Conservation (phyloP, 805 yeast genomes). For the Ogataea naganishii region DNA sequence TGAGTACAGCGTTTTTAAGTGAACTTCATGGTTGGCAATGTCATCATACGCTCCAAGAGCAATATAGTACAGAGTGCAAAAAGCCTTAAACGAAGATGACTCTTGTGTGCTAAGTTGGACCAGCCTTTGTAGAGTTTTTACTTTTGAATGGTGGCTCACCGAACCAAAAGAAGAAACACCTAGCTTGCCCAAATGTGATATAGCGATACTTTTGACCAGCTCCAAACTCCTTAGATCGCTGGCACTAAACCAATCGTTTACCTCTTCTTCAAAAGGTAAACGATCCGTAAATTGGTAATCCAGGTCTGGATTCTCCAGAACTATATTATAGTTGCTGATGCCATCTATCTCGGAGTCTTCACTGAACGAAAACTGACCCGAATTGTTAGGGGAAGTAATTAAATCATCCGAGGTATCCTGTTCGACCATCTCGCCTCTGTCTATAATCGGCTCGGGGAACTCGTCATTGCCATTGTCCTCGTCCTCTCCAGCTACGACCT, state of each 20-base stretch:
- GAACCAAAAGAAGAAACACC: no score
- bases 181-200: no score
- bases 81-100: no score
- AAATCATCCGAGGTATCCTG: slow-evolving; percentile 21
- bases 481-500: slow-evolving; percentile 10
- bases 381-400: slow-evolving; percentile 20
- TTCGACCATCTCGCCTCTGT: slow-evolving; percentile 22
- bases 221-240: slow-evolving; percentile 20
- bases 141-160: no score
- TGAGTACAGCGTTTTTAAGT: no score
- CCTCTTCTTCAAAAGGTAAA: slow-evolving; percentile 28
- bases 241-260: slow-evolving; percentile 28
- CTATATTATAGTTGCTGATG: slow-evolving; percentile 22
- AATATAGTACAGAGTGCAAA: no score
- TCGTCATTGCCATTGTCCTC: slow-evolving; percentile 12
- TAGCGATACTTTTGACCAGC: no score
- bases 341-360: slow-evolving; percentile 20
- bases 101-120: background rate
- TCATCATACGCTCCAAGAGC: no score
- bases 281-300: slow-evolving; percentile 32
- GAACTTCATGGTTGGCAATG: no score
- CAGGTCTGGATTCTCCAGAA: slow-evolving; percentile 31
- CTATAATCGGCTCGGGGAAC: slow-evolving; percentile 20
- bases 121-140: background rate
- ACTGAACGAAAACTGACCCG: slow-evolving; percentile 18